Percentiles rank a stretch among this genome's conserved stretches.
Evolutionary conservation across 192 early-diverging fungal genomes (phyloP).

Genomic region (Rhizoclosmatium globosum): DNA sequence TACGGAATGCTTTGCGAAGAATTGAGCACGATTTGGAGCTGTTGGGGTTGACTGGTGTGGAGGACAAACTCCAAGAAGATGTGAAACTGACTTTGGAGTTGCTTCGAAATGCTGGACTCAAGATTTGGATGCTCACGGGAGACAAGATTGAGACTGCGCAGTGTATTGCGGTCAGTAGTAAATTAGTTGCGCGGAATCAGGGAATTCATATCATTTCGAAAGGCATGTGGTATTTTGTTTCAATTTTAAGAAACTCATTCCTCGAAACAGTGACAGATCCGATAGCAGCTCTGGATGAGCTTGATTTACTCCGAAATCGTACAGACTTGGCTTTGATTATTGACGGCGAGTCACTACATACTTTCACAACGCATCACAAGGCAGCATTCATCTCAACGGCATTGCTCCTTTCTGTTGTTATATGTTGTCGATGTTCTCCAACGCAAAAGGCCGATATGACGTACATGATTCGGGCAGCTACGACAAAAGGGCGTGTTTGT

Average conservation of each 20-base stretch:
- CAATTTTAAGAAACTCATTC: neutral
- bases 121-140: constrained; percentile 98
- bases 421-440: constrained; percentile 94
- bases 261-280: constrained; percentile 37
- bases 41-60: constrained; percentile 92
- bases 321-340: constrained; percentile 86
- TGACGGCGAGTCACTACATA: constrained; percentile 89
- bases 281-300: constrained; percentile 68
- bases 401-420: constrained; percentile 80
- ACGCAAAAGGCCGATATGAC: constrained; percentile 97
- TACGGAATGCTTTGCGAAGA: constrained; percentile 70
- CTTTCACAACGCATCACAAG: constrained; percentile 75
- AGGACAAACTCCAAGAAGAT: constrained; percentile 95
- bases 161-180: constrained; percentile 92
- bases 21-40: constrained; percentile 90
- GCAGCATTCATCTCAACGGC: constrained; percentile 85
- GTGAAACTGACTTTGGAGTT: constrained; percentile 89
- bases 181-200: constrained; percentile 88
- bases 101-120: constrained; percentile 88
- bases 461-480: constrained; percentile 69
- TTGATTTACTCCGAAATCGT: constrained; percentile 75
- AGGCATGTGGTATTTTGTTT: constrained; percentile 39
- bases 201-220: constrained; percentile 82
- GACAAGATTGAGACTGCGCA: constrained; percentile 98
- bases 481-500: constrained; percentile 70